A percentile compares a stretch with the other conserved stretches of the same genome.
Conservation (phyloP, 2,329 filamentous ascomycete species). For the Gnomoniopsis sp. region DNA sequence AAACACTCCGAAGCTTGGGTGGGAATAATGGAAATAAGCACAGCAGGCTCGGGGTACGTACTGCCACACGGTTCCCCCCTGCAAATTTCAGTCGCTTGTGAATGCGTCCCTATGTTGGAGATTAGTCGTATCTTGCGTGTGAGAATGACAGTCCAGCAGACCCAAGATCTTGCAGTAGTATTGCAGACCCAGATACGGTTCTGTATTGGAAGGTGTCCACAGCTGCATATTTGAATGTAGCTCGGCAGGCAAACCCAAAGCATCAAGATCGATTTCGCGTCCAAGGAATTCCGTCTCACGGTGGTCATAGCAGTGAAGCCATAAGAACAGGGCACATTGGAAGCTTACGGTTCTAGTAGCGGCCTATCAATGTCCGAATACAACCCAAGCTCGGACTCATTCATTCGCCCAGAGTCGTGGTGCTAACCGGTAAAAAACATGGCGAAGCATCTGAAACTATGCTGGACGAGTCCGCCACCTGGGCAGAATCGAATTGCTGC, state of each 20-base stretch:
- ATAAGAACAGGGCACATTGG: background rate
- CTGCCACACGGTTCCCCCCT: background rate
- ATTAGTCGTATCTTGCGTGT: background rate
- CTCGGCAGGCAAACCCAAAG: constrained; percentile 1
- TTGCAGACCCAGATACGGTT: no score
- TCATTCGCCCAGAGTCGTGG: no score
- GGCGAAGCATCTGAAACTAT: no score
- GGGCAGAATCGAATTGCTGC: no score
- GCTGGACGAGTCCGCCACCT: no score
- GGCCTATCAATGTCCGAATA: no score
- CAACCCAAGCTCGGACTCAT: no score
- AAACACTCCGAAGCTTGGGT: constrained; percentile 16
- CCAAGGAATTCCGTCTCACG: no score
- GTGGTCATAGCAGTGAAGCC: background rate
- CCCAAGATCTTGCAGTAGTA: no score
- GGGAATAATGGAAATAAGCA: background rate
- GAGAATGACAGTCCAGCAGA: background rate
- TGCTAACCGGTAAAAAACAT: no score
- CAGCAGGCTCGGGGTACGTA: background rate
- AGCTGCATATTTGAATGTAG: background rate
- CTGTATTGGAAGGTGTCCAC: constrained; percentile 2
- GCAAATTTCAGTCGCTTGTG: constrained; percentile 6
- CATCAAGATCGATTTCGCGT: no score
- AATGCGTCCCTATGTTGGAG: background rate
- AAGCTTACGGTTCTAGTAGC: no score